A percentile compares a stretch with the other conserved stretches of the same genome.
phyloP scores from a whole-genome alignment of 768 basidiomycete genomes.

The Polyporus arcularius region DNA sequence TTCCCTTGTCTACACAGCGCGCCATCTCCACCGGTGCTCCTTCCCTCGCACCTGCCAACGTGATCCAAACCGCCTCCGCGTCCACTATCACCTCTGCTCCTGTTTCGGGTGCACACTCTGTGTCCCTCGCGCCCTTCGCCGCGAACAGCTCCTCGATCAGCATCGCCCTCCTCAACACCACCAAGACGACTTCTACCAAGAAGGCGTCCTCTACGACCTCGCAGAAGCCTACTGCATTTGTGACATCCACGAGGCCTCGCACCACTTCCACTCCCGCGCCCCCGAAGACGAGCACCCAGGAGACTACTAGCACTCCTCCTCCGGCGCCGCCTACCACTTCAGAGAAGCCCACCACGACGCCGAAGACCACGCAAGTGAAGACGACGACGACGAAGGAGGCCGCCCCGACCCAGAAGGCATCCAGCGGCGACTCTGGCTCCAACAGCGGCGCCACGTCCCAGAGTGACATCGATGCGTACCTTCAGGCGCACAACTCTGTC shows the following conservation, averaged over 20 bases:
- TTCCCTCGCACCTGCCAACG: conserved; percentile 15
- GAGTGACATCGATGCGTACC: conserved; percentile 53
- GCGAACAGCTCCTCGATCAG: conserved; percentile 10
- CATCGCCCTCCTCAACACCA: conserved; percentile 1
- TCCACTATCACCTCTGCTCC: conserved; percentile 1
- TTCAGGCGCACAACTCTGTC: conserved; percentile 62
- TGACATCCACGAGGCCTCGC: conserved; percentile 18
- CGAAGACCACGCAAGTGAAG: conserved; percentile 5
- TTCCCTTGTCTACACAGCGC: conserved; percentile 23
- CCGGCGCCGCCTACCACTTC: conserved; percentile 2
- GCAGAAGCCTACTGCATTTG: conserved; percentile 9
- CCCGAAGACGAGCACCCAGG: conserved; percentile 1
- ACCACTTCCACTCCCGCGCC: conserved; percentile 20
- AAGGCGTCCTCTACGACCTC: conserved; percentile 2
- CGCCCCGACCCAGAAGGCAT: conserved; percentile 10
- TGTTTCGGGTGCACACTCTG: conserved; percentile 13
- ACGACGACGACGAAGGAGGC: conserved; percentile 18
- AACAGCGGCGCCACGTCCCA: conserved; percentile 30
- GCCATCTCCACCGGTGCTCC: conserved; percentile 20
- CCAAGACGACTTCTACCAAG: conserved; percentile 7
- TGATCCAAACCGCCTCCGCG: conserved; percentile 4
- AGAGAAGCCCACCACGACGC: conserved; percentile 4
- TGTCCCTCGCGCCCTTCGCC: conserved; percentile 8
- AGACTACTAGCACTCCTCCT: conserved; percentile 1
- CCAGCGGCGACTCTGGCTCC: conserved; percentile 6